Evolutionary conservation across 2,329 filamentous ascomycete genomes (phyloP), one percentile per base, ranked within the genome.

Genomic region (Aspergillus sp.): DNA sequence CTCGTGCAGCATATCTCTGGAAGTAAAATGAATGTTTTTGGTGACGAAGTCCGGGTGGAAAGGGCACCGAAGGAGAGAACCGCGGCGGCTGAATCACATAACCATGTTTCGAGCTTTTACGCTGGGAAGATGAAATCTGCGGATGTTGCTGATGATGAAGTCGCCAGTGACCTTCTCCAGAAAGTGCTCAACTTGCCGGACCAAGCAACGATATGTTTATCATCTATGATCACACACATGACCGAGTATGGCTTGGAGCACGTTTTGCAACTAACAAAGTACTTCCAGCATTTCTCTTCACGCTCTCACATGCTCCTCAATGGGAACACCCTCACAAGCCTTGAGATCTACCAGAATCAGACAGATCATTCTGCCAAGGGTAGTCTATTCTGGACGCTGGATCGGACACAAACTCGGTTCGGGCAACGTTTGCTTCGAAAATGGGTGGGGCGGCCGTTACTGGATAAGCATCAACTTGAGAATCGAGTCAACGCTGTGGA

Each of bases 251-350:
- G 92, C 0, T 81, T 99, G 19, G 89, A 98, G 73, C 92, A 98
- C 77, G 91, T 99, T 53, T 96, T 99, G 66, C 89, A 96, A 68
- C 79, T 99, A 44, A 98, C 95, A 2, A 96, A 96, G 67, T 96
- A 98, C 77, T 99, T 99, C 69, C 89, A 96, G 66, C 91, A 92
- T 2, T 99, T 99, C 76, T 96, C 90, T 66, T 91, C 93, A 7
- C 83, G 93, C 39, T 93, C 93, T 13, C 93, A 98, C 70, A 98
- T 99, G 95, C 81, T 98, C 4, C 80, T 99, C 59, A 97, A 96
- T 70, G 95, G 93, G 45, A 99, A 96, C 54, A 97, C 93, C 0
- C 79, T 99, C 39, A 93, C 91, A 49, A 96, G 91, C 67, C 82
- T 99, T 12, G 95, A 99, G 72, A 91, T 99, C 2, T 99, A 97